Base-by-base conservation (phyloP, 306 rosid genomes). In the Rubus idaeus region DNA sequence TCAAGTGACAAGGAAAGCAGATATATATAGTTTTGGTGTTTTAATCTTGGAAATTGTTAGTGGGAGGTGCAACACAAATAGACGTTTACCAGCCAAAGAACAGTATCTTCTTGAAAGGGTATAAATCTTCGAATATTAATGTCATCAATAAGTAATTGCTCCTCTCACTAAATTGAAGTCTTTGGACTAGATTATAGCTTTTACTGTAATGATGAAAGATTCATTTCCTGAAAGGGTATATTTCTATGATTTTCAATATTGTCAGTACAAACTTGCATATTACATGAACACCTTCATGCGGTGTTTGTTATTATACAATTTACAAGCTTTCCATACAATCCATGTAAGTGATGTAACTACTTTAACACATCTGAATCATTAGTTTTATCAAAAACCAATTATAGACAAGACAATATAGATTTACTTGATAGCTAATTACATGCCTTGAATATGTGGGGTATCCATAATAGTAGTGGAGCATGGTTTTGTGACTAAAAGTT, bases 1-100 rank as follows among this genome's bases (percentile, higher is more conserved):
- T 76, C 97, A 88, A 82, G 97, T 91, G 78, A 93, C 98, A 30
- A 89, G 92, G 86, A 91, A 89, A 86, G 82, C 97, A 17, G 97
- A 91, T 80, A 71, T 88, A 41, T 93, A 93, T 68, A 90, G 98
- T 82, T 93, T 93, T 82, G 98, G 98, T 68, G 89, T 93, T 78
- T 78, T 93, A 58, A 72, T 90, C 46, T 35, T 93, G 50, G 98
- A 93, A 80, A 90, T 93, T 78, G 91, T 93, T 68, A 85, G 91
- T 74, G 98, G 98, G 77, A 89, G 93, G 84, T 39, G 72, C 74
- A 89, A 93, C 85, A 89, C 91, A 71, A 90, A 88, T 74, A 87
- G 82, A 77, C 83, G 84, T 40, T 88, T 93, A 74, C 93, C 93
- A 44, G 64, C 68, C 23, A 79, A 83, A 75, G 96, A 90, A 20